Conservation (phyloP, 352 stramenopile species). For the Pseudoperonospora humuli region DNA sequence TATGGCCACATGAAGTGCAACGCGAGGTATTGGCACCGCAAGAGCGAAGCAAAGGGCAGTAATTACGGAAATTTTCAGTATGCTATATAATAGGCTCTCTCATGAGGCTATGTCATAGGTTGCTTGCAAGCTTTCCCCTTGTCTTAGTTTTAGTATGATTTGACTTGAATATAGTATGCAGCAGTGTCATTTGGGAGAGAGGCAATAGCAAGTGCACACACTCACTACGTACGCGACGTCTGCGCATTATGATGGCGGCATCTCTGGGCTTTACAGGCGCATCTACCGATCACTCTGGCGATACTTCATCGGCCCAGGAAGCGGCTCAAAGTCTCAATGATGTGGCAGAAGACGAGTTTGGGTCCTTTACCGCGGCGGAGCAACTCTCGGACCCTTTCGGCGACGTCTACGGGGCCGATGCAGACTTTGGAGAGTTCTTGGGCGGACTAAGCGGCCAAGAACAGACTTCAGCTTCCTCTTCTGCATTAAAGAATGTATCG, state of each 20-base stretch:
- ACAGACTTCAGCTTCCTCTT: background rate
- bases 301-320: background rate
- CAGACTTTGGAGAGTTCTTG: constrained; percentile 17
- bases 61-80: too few species aligned
- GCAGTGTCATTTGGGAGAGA: too few species aligned
- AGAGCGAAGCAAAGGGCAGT: too few species aligned
- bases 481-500: constrained; percentile 7
- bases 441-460: background rate
- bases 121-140: too few species aligned
- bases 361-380: constrained; percentile 33
- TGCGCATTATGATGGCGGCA: constrained; percentile 18
- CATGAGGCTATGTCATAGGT: too few species aligned
- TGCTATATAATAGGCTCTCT: too few species aligned
- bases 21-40: too few species aligned
- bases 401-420: constrained; percentile 25
- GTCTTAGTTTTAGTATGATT: too few species aligned
- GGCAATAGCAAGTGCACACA: too few species aligned
- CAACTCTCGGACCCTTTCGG: constrained; percentile 31
- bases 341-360: constrained; percentile 27
- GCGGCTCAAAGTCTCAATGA: background rate
- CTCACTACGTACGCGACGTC: constrained; percentile 11
- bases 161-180: too few species aligned
- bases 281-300: background rate
- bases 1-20: too few species aligned
- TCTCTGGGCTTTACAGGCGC: constrained; percentile 5